Percentiles rank a stretch among this genome's conserved stretches.
Evolutionary conservation across 225 moss, liverwort and hornwort species (phyloP).

Genomic region (Marchantia polymorpha): DNA sequence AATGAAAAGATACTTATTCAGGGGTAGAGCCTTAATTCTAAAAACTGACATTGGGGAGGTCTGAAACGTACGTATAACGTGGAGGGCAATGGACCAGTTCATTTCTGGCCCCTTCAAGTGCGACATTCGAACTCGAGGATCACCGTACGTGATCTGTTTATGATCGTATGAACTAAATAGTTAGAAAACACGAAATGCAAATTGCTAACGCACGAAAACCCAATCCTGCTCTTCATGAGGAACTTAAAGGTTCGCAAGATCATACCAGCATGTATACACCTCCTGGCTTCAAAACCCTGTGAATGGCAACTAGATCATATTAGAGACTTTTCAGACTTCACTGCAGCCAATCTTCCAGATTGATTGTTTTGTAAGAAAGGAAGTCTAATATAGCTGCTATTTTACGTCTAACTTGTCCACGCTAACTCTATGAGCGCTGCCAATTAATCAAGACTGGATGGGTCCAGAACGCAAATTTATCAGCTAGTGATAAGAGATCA

Average conservation of each 20-base stretch:
- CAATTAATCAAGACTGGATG: background rate
- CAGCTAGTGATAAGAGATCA: background rate
- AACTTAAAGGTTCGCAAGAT: background rate
- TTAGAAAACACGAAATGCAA: background rate
- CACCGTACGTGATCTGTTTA: constrained; percentile 74
- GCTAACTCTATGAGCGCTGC: background rate
- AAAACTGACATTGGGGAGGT: background rate
- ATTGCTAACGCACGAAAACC: background rate
- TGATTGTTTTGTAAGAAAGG: too few relatives aligned
- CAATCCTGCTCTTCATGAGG: background rate
- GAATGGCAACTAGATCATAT: background rate
- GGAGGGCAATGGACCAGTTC: constrained; percentile 40
- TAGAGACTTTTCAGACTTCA: background rate
- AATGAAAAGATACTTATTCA: too few relatives aligned
- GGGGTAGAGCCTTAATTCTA: too few relatives aligned
- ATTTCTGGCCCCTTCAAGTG: constrained; percentile 55
- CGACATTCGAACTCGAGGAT: constrained; percentile 73
- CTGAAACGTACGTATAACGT: constrained; percentile 38
- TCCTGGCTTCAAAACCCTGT: constrained; percentile 80
- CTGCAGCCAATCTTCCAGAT: too few relatives aligned
- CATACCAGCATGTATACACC: constrained; percentile 76
- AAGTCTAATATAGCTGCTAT: too few relatives aligned
- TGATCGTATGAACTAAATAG: background rate
- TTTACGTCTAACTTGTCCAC: too few relatives aligned
- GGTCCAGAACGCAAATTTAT: background rate